phyloP scores from a whole-genome alignment of 345 rosid genomes.

The Theobroma cacao region DNA sequence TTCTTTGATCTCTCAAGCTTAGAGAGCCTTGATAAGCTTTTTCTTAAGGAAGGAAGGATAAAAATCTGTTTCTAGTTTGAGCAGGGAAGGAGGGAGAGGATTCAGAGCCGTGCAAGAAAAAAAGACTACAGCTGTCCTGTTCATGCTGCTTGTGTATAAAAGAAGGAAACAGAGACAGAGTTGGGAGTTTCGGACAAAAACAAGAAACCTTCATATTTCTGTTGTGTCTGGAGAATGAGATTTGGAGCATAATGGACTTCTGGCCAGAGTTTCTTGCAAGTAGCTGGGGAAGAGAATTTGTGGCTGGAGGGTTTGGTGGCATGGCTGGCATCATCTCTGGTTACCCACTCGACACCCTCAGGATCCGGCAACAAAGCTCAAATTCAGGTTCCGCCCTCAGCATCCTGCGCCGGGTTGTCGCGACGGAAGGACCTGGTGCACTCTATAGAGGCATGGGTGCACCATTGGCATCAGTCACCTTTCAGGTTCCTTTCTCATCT shows the following conservation, averaged over 20 bases:
- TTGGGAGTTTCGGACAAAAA: background rate
- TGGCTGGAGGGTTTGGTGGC: slow-evolving; percentile 95
- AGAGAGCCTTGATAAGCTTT: background rate
- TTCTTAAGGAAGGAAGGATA: background rate
- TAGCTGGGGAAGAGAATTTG: slow-evolving; percentile 83
- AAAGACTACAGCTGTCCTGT: slow-evolving; percentile 2
- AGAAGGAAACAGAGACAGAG: background rate
- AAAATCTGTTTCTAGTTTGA: background rate
- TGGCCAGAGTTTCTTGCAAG: slow-evolving; percentile 93
- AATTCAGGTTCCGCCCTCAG: slow-evolving; percentile 70
- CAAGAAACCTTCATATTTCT: background rate
- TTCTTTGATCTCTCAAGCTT: background rate
- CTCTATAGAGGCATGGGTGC: slow-evolving; percentile 93
- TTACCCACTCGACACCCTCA: slow-evolving; percentile 82
- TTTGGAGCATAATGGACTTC: slow-evolving; percentile 56
- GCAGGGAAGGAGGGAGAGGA: background rate
- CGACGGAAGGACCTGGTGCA: slow-evolving; percentile 63
- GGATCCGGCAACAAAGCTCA: slow-evolving; percentile 71
- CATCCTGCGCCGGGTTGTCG: slow-evolving; percentile 57
- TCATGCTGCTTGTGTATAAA: background rate
- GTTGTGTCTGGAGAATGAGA: slow-evolving; percentile 9
- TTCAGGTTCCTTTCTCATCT: slow-evolving; percentile 52
- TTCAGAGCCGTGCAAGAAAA: slow-evolving; percentile 14
- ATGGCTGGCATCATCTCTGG: slow-evolving; percentile 89
- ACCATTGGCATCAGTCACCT: slow-evolving; percentile 88